phyloP scores from a whole-genome alignment of 202 grass and related monocot genomes.

The Zoysia matrella region DNA sequence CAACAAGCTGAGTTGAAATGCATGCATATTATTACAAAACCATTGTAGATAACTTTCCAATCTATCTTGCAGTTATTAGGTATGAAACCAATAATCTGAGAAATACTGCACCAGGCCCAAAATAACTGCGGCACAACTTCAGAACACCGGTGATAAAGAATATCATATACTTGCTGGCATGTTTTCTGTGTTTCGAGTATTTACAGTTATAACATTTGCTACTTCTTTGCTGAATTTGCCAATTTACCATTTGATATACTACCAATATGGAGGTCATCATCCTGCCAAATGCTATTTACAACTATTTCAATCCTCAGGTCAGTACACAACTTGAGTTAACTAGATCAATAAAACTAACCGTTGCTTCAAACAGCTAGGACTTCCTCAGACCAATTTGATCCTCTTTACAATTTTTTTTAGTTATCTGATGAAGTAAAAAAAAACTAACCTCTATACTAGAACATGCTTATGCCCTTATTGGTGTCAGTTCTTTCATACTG shows the following conservation, averaged over 20 bases:
- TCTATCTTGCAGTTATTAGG: slow-evolving; percentile 9
- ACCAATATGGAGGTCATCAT: slow-evolving; percentile 2
- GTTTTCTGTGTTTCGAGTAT: background rate
- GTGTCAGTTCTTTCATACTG: slow-evolving; percentile 61
- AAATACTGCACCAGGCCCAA: background rate
- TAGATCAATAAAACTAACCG: slow-evolving; percentile 17
- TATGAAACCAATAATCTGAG: slow-evolving; percentile 4
- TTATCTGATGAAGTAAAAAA: slow-evolving; percentile 2
- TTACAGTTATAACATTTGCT: slow-evolving; percentile 4
- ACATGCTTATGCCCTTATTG: slow-evolving; percentile 40
- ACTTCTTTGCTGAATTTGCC: background rate
- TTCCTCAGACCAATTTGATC: slow-evolving; percentile 7
- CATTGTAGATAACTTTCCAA: slow-evolving; percentile 2
- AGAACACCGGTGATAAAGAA: background rate
- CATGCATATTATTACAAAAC: background rate
- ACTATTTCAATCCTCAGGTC: slow-evolving; percentile 23
- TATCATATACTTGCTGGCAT: background rate
- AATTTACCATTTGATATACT: background rate
- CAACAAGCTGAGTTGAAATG: background rate
- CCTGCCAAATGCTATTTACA: slow-evolving; percentile 42
- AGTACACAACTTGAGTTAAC: slow-evolving; percentile 13
- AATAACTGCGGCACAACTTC: slow-evolving; percentile 25
- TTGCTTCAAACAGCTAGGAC: slow-evolving; percentile 35
- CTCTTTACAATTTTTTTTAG: slow-evolving; percentile 25
- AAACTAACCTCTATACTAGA: slow-evolving; percentile 6